These are phyloP conservation scores for Diaporthe velutina DNA, from an alignment of 2,329 filamentous ascomycete species.

Conservation along the genomic window DNA sequence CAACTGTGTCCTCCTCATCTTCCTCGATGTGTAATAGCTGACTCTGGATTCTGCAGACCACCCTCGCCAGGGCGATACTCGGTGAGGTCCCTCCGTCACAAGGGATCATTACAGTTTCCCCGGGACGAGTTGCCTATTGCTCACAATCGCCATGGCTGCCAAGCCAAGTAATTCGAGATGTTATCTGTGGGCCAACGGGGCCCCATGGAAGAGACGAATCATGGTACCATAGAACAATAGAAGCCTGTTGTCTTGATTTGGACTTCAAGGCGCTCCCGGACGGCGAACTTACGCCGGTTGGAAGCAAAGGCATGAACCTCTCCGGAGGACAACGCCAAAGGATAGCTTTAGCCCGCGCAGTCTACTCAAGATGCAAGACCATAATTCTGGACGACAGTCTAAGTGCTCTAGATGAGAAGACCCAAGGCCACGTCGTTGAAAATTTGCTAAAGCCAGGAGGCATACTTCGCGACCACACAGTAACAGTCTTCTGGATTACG, in stretches of 20 bases:
- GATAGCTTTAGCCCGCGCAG: conserved; percentile 52
- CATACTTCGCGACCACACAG: conserved; percentile 44
- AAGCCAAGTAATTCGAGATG: conserved; percentile 49
- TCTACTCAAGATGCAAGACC: conserved; percentile 48
- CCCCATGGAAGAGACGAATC: conserved; percentile 36
- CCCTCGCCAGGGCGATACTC: conserved; percentile 46
- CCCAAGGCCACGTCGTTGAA: conserved; percentile 46
- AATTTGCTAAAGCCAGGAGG: conserved; percentile 50
- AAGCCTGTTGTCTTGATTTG: conserved; percentile 43
- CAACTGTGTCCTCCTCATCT: too few species aligned
- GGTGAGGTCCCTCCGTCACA: conserved; percentile 45
- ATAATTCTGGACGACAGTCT: conserved; percentile 53
- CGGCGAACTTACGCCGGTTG: conserved; percentile 42
- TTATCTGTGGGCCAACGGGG: conserved; percentile 45
- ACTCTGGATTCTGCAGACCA: too few species aligned
- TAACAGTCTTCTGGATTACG: conserved; percentile 50
- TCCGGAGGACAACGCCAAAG: conserved; percentile 44
- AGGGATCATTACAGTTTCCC: conserved; percentile 46
- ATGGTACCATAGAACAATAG: conserved; percentile 50
- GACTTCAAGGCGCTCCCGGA: conserved; percentile 45
- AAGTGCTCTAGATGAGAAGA: conserved; percentile 52
- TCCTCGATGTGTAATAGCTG: too few species aligned
- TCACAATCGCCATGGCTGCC: conserved; percentile 55
- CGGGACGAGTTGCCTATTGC: conserved; percentile 51
- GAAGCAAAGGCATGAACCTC: conserved; percentile 44